Conservation (phyloP, 2,329 filamentous ascomycete genomes). For the Monilinia fructicola region DNA sequence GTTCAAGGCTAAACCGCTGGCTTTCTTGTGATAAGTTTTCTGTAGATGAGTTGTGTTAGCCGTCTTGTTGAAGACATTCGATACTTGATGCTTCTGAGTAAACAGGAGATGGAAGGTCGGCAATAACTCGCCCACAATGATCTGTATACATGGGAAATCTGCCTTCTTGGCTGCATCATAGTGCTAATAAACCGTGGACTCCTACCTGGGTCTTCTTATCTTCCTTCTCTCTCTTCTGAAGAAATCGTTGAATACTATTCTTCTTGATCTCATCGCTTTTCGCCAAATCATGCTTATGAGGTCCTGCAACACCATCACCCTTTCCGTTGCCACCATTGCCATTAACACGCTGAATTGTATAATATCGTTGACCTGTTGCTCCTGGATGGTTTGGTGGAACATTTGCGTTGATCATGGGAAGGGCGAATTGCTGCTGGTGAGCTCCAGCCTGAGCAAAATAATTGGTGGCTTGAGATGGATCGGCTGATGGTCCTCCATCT, state of each 20-base stretch:
- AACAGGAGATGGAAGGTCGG: background rate
- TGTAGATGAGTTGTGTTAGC: conserved; percentile 48
- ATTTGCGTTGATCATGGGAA: conserved; percentile 45
- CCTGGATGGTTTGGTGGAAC: conserved; percentile 49
- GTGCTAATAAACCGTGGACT: conserved; percentile 28
- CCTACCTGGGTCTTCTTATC: conserved; percentile 59
- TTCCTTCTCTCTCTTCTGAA: conserved; percentile 65
- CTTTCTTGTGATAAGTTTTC: conserved; percentile 70
- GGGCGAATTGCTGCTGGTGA: conserved; percentile 43
- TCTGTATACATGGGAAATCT: background rate
- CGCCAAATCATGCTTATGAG: conserved; percentile 71
- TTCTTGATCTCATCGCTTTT: conserved; percentile 80
- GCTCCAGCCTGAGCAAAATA: conserved; percentile 36
- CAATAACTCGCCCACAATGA: background rate
- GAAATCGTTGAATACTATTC: conserved; percentile 68
- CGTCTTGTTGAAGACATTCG: conserved; percentile 47
- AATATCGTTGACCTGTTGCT: conserved; percentile 56
- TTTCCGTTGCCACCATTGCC: conserved; percentile 73
- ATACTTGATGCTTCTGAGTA: background rate
- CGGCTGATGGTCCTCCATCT: conserved; percentile 34
- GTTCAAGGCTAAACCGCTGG: conserved; percentile 66
- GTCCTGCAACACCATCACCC: conserved; percentile 65
- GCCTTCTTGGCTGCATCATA: background rate
- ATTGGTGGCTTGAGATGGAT: conserved; percentile 35
- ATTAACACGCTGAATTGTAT: conserved; percentile 76